Conservation (phyloP, 1,284 basidiomycete genomes). For the Caloboletus firmus region DNA sequence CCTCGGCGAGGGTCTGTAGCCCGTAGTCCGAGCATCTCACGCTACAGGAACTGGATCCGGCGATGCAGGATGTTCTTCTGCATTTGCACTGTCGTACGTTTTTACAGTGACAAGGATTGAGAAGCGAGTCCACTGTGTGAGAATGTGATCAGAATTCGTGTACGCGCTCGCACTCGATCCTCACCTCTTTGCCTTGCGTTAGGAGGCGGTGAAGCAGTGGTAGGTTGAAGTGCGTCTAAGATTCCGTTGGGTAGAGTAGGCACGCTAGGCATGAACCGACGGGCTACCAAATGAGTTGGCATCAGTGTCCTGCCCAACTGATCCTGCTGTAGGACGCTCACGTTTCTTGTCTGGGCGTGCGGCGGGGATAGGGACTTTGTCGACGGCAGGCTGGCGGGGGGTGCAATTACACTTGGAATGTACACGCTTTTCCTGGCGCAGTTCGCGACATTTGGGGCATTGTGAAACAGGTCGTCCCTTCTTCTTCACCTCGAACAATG, state of each 20-base stretch:
- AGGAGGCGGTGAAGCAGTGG: constrained; percentile 22
- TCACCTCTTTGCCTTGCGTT: constrained; percentile 55
- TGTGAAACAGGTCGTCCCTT: constrained; percentile 84
- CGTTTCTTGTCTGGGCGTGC: constrained; percentile 51
- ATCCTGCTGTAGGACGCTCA: constrained; percentile 34
- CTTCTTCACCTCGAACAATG: constrained; percentile 84
- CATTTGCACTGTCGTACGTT: constrained; percentile 59
- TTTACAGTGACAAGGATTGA: constrained; percentile 65
- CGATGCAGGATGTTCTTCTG: constrained; percentile 22
- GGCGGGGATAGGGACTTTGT: constrained; percentile 39
- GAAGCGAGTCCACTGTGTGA: constrained; percentile 51
- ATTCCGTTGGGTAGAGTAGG: constrained; percentile 66
- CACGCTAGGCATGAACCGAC: constrained; percentile 56
- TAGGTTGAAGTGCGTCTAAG: constrained; percentile 42
- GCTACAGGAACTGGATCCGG: constrained; percentile 15
- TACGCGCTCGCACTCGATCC: constrained; percentile 2
- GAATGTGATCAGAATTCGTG: constrained; percentile 8
- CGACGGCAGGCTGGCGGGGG: constrained; percentile 37
- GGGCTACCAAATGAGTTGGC: constrained; percentile 38
- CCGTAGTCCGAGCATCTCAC: constrained; percentile 26
- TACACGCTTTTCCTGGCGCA: constrained; percentile 69
- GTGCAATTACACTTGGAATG: constrained; percentile 74
- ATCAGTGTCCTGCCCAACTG: constrained; percentile 2
- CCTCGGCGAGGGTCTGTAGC: constrained; percentile 51
- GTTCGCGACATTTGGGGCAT: constrained; percentile 74